Evolutionary conservation across 1,284 basidiomycete species (phyloP).

Genomic region (Somion occarium): DNA sequence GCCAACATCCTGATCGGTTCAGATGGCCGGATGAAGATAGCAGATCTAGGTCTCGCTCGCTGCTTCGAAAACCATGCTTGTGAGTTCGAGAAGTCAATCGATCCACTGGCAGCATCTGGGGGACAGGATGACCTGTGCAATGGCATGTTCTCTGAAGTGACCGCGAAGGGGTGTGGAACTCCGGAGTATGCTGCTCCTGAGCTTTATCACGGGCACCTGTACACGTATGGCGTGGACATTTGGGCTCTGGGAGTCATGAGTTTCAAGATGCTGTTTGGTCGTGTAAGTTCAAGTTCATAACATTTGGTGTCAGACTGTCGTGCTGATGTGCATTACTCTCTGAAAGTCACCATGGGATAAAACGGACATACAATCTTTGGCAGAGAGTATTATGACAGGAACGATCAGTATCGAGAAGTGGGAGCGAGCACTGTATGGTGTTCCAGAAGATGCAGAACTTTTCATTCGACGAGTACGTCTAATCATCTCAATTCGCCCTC

Average conservation of each 20-base stretch:
- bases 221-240: constrained; percentile 64
- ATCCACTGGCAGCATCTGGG: neutral
- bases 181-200: constrained; percentile 64
- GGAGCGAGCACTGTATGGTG: neutral
- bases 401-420: neutral
- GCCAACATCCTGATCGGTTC: constrained; percentile 60
- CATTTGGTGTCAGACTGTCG: neutral
- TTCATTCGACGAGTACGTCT: neutral
- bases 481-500: too few species aligned
- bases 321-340: neutral
- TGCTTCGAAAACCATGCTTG: constrained; percentile 34
- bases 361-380: neutral
- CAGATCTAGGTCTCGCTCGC: constrained; percentile 20
- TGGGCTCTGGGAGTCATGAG: constrained; percentile 52
- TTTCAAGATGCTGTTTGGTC: constrained; percentile 59
- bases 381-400: neutral
- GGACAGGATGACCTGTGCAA: too few species aligned
- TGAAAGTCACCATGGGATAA: neutral
- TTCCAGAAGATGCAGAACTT: neutral
- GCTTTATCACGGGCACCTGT: constrained; percentile 58
- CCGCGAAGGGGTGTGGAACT: constrained; percentile 54
- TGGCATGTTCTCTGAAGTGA: constrained; percentile 25
- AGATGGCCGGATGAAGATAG: constrained; percentile 56
- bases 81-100: neutral
- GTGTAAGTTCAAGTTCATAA: constrained; percentile 9